phyloP scores from a whole-genome alignment of 176 grass and related monocot species.

The Rhynchospora tenuis region DNA sequence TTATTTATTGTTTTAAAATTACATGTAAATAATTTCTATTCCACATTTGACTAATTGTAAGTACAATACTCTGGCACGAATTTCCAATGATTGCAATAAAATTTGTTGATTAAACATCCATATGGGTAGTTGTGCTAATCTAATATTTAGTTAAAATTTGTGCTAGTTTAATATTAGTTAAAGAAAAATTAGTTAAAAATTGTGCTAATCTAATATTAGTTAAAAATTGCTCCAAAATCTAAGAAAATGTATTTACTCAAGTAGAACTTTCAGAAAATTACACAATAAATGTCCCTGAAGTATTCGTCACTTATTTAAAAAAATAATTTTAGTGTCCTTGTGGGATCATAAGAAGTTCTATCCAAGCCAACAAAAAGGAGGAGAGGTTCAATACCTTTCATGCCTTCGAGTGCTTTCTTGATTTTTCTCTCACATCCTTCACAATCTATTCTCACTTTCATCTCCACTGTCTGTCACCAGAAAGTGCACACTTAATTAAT shows the following conservation, averaged over 20 bases:
- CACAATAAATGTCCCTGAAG: neutral
- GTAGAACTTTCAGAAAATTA: neutral
- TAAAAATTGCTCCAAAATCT: too few species aligned
- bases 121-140: neutral
- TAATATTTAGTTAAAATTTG: neutral
- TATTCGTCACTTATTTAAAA: neutral
- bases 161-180: neutral
- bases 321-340: neutral
- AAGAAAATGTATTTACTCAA: too few species aligned
- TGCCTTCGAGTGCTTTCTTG: slow-evolving; percentile 47
- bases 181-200: neutral
- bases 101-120: neutral
- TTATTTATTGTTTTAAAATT: neutral
- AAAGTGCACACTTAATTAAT: neutral
- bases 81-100: neutral
- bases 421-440: slow-evolving; percentile 92
- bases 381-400: slow-evolving; percentile 40
- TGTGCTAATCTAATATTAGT: neutral
- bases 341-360: neutral
- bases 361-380: neutral
- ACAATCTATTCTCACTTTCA: slow-evolving; percentile 94
- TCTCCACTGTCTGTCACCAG: slow-evolving; percentile 61
- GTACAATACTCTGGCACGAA: neutral
- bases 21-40: neutral
- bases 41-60: neutral